phyloP scores from a whole-genome alignment of 2,329 filamentous ascomycete species.

The Neopestalotiopsis clavispora region DNA sequence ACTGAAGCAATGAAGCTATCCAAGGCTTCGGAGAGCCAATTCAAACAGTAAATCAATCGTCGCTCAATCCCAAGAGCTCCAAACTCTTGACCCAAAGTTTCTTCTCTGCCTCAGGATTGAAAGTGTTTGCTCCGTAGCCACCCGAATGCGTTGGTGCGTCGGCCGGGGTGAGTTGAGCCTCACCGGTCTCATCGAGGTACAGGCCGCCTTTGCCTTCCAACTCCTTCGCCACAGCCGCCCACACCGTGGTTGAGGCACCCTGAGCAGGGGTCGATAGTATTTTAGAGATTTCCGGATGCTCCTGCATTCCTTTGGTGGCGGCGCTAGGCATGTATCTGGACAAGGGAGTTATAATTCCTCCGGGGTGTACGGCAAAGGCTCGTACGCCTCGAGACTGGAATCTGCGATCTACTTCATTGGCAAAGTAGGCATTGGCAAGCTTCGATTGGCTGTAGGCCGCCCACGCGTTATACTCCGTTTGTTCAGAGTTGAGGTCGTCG shows the following conservation, averaged over 20 bases:
- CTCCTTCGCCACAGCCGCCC: constrained; percentile 43
- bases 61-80: constrained; percentile 4
- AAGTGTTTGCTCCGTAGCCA: neutral
- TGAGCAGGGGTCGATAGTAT: constrained; percentile 41
- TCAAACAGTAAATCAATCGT: neutral
- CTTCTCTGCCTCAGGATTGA: neutral
- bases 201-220: constrained; percentile 46
- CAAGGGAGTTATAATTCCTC: constrained; percentile 42
- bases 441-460: constrained; percentile 54
- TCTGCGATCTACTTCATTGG: neutral
- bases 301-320: constrained; percentile 20
- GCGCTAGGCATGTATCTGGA: constrained; percentile 25
- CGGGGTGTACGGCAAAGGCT: constrained; percentile 47
- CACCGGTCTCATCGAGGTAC: constrained; percentile 25
- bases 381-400: neutral
- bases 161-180: neutral
- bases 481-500: constrained; percentile 44
- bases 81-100: constrained; percentile 1
- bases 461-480: constrained; percentile 39
- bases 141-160: neutral
- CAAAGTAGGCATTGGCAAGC: constrained; percentile 47
- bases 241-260: constrained; percentile 50
- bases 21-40: neutral
- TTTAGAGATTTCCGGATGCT: constrained; percentile 5
- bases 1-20: too few species aligned